Conservation (phyloP, 495 filamentous ascomycete genomes). For the Penicillium dipodomyicola region DNA sequence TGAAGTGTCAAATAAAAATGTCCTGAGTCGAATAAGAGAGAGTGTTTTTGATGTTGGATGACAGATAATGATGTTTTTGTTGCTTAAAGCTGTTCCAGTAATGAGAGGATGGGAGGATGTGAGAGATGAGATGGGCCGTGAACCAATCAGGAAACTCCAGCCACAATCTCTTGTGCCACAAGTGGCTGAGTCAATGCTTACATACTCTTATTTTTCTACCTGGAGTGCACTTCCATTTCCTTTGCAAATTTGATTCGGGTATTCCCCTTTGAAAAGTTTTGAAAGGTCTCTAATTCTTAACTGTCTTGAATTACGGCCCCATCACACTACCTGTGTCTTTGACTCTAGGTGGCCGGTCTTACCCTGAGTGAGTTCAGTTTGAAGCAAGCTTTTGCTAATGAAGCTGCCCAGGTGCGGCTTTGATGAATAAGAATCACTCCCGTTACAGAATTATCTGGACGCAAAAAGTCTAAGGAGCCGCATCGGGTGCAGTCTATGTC, state of each 20-base stretch:
- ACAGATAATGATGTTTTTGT: conserved; percentile 3
- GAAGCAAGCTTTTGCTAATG: background rate
- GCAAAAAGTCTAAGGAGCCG: background rate
- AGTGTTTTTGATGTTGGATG: background rate
- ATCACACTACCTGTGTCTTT: background rate
- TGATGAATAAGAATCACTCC: background rate
- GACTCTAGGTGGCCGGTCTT: background rate
- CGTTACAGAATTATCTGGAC: background rate
- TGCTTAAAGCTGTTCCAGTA: background rate
- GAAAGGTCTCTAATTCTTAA: background rate
- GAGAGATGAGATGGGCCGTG: conserved; percentile 12
- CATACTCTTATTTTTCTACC: background rate
- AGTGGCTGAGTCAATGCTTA: background rate
- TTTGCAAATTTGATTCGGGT: background rate
- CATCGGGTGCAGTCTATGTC: background rate
- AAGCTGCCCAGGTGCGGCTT: background rate
- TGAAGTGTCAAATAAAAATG: background rate
- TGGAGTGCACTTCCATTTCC: background rate
- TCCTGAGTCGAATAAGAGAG: background rate
- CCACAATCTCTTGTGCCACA: conserved; percentile 16
- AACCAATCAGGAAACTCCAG: conserved; percentile 9
- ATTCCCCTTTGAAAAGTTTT: background rate
- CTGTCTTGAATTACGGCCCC: background rate
- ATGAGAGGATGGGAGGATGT: conserved; percentile 6
- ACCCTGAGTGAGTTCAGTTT: conserved; percentile 3